Conservation (phyloP, 2,329 filamentous ascomycete genomes). For the Colletotrichum truncatum region DNA sequence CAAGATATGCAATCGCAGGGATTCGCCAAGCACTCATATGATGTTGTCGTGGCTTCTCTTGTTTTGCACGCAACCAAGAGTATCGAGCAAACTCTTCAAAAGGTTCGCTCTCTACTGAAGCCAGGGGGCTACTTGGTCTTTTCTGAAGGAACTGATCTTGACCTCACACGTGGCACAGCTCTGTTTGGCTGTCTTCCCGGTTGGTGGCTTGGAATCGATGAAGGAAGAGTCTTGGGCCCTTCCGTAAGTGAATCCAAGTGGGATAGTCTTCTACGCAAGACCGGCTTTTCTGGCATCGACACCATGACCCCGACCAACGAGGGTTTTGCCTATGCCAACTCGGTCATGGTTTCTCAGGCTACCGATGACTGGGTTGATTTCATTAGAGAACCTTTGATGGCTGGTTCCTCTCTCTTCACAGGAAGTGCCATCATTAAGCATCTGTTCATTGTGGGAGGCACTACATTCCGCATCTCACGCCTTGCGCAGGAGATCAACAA, state of each 20-base stretch:
- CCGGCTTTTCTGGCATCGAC: slow-evolving; percentile 26
- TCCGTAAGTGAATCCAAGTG: background rate
- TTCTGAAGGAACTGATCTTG: background rate
- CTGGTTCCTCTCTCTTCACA: background rate
- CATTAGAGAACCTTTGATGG: background rate
- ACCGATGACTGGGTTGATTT: slow-evolving; percentile 24
- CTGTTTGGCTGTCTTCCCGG: slow-evolving; percentile 39
- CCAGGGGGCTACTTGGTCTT: slow-evolving; percentile 40
- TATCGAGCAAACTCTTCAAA: slow-evolving; percentile 33
- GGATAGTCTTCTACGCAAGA: background rate
- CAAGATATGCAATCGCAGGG: slow-evolving; percentile 37
- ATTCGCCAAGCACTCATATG: slow-evolving; percentile 35
- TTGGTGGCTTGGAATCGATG: slow-evolving; percentile 38
- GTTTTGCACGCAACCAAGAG: slow-evolving; percentile 39
- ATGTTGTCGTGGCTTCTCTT: slow-evolving; percentile 40
- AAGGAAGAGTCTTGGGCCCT: slow-evolving; percentile 26
- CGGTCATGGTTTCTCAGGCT: slow-evolving; percentile 29
- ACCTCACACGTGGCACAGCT: background rate
- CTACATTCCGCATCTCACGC: background rate
- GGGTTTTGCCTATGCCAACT: slow-evolving; percentile 25
- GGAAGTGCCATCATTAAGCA: too few species aligned
- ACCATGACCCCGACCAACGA: background rate
- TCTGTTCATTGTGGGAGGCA: slow-evolving; percentile 1
- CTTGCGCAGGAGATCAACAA: background rate
- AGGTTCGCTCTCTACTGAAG: slow-evolving; percentile 38